Evolutionary conservation across 805 yeast genomes (phyloP).

Genomic region (Phaffomyces antillensis): DNA sequence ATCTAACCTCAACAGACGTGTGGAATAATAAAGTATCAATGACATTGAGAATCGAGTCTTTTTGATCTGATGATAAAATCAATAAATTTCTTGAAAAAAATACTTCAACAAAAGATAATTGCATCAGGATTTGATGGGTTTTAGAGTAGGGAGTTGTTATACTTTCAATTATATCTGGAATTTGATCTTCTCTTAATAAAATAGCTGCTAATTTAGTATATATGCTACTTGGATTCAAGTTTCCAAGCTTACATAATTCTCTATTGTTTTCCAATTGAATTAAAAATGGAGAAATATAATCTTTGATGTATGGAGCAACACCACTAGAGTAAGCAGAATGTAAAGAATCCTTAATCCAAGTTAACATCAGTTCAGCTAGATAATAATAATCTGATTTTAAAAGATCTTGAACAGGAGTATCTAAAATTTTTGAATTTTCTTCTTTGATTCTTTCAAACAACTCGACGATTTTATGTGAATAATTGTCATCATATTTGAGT

Average conservation of each 20-base stretch:
- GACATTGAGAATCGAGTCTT: slow-evolving; percentile 41
- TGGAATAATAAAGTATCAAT: slow-evolving; percentile 51
- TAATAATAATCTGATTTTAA: slow-evolving; percentile 55
- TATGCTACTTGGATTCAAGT: slow-evolving; percentile 44
- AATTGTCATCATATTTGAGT: slow-evolving; percentile 25
- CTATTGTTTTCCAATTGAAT: slow-evolving; percentile 57
- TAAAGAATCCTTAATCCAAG: slow-evolving; percentile 50
- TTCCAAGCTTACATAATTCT: slow-evolving; percentile 73
- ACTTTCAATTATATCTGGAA: slow-evolving; percentile 36
- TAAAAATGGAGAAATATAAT: slow-evolving; percentile 61
- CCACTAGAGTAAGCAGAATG: slow-evolving; percentile 47
- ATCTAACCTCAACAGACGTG: slow-evolving; percentile 67
- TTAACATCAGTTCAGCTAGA: slow-evolving; percentile 55
- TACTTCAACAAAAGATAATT: slow-evolving; percentile 64
- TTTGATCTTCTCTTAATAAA: slow-evolving; percentile 35
- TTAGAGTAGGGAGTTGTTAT: slow-evolving; percentile 32
- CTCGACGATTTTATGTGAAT: slow-evolving; percentile 31
- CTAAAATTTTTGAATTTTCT: slow-evolving; percentile 28
- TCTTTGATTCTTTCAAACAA: slow-evolving; percentile 39
- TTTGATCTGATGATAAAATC: slow-evolving; percentile 40
- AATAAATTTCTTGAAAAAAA: slow-evolving; percentile 65
- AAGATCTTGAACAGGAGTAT: slow-evolving; percentile 46
- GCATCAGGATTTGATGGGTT: slow-evolving; percentile 56
- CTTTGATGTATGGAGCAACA: slow-evolving; percentile 43
- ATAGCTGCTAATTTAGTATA: slow-evolving; percentile 41